Base-by-base conservation (phyloP, 2,329 filamentous ascomycete species). In the Incumbomyces delicatus region DNA sequence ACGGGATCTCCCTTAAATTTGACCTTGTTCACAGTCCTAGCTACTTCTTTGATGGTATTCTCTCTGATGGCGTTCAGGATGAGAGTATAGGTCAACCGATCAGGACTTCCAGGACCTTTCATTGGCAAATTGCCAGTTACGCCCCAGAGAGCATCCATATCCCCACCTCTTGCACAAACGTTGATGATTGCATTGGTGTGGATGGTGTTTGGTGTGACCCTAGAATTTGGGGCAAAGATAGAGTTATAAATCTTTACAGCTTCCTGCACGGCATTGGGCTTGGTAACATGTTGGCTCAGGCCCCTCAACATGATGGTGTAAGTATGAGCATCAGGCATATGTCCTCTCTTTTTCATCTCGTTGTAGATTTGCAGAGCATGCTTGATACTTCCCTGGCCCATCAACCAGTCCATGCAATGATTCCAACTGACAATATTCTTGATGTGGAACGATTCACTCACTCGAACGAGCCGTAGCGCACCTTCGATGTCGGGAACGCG, bases 341-440 rank as follows among this genome's bases (percentile, higher is more conserved):
- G 84, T 4, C 74, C 82, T 51, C 88, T 77, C 68, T 96, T 96
- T 69, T 96, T 98, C 90, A 98, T 96, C 84, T 96, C 90, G 63
- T 95, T 95, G 68, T 81, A 95, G n/a, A 87, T 71, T 66, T 85
- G 88, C 48, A 94, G 66, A 14, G 85, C 89, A 16, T 71, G 67
- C 50, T 74, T 73, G 30, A 87, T 64, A 43, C 74, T 73, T 35
- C 77, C 71, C 18, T 78, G 70, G 35, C 74, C 66, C 62, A 95
- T 67, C 51, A 78, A 71, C 63, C 87, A 79, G 48, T 82, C 76
- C 47, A 98, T 81, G 37, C 95, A 65, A 60, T 85, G 78, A 64
- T 96, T 96, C 89, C 90, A 98, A 49, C 84, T 81, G 48, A 94
- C 88, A 3, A 77, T 70, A 53, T 83, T 80, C 48, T 80, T 69